Conservation (phyloP, 305 asterid genomes). For the Salvia sclarea region DNA sequence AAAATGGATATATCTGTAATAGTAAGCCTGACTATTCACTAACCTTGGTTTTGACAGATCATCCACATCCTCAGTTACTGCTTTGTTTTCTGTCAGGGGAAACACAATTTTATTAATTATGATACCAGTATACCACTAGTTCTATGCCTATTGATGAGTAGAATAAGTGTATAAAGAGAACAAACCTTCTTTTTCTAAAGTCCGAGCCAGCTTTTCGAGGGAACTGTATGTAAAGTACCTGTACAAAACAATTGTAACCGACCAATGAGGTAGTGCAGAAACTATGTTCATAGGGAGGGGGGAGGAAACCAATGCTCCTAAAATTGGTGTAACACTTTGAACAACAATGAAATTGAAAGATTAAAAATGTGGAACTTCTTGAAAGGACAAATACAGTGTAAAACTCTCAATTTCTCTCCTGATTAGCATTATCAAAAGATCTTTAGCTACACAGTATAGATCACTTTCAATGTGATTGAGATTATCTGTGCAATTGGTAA, state of each 20-base stretch:
- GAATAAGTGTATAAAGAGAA: slow-evolving; percentile 25
- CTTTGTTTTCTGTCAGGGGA: slow-evolving; percentile 41
- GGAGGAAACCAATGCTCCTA: not conserved
- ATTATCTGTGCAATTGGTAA: not conserved
- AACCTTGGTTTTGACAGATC: slow-evolving; percentile 51
- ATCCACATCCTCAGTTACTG: slow-evolving; percentile 31
- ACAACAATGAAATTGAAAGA: not conserved
- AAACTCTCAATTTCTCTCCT: not conserved
- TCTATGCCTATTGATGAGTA: slow-evolving; percentile 14
- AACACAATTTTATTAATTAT: not conserved
- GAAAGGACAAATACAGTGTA: not conserved
- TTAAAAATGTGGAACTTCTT: not conserved
- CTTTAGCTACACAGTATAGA: not conserved
- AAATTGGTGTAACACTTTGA: not conserved
- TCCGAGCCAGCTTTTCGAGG: slow-evolving; percentile 65
- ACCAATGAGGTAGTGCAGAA: slow-evolving; percentile 9
- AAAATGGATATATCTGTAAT: not conserved
- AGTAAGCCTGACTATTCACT: slow-evolving; percentile 10
- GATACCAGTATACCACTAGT: not conserved
- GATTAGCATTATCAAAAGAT: not conserved
- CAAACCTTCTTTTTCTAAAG: slow-evolving; percentile 53
- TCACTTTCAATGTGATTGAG: not conserved
- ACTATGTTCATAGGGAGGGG: not conserved
- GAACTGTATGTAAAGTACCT: slow-evolving; percentile 76
- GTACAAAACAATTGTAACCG: slow-evolving; percentile 27